A percentile compares a stretch with the other conserved stretches of the same genome.
These are phyloP conservation scores for Musa acuminata DNA, from an alignment of 176 grass and related monocot species.

Conservation along the genomic window DNA sequence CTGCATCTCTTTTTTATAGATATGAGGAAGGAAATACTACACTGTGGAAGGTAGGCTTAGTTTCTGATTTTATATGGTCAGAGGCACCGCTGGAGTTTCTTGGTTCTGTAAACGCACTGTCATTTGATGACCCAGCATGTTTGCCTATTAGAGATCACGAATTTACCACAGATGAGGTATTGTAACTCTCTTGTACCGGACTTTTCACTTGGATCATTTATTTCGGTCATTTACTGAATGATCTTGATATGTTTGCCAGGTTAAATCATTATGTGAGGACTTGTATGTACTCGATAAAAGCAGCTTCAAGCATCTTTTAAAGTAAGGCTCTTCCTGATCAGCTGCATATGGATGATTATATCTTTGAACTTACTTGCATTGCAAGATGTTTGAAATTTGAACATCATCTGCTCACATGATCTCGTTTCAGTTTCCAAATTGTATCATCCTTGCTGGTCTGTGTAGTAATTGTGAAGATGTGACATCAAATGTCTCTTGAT, in stretches of 20 bases:
- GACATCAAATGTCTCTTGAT: no score
- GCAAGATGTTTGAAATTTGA: neutral
- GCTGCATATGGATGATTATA: neutral
- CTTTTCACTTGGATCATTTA: slow-evolving; percentile 1
- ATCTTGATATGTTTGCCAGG: slow-evolving; percentile 29
- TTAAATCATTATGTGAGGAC: slow-evolving; percentile 69
- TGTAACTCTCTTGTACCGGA: neutral
- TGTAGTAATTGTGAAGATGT: neutral
- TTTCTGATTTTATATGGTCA: slow-evolving; percentile 78
- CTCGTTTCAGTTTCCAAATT: no score
- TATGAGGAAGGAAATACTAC: slow-evolving; percentile 89
- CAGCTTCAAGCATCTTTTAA: slow-evolving; percentile 96
- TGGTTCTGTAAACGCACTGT: slow-evolving; percentile 65
- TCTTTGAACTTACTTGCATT: neutral
- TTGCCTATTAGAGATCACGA: slow-evolving; percentile 76
- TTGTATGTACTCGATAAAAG: slow-evolving; percentile 85
- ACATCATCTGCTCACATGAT: neutral
- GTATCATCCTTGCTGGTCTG: no score
- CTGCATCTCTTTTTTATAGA: slow-evolving; percentile 27
- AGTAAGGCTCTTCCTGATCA: slow-evolving; percentile 36
- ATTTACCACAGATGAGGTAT: slow-evolving; percentile 77
- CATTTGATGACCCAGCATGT: slow-evolving; percentile 75
- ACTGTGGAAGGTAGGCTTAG: slow-evolving; percentile 59
- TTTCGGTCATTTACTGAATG: slow-evolving; percentile 4
- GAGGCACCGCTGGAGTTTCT: slow-evolving; percentile 82